Evolutionary conservation across 176 grass and related monocot genomes (phyloP), one percentile per base, ranked within the genome.

Genomic region (Avena sativa): DNA sequence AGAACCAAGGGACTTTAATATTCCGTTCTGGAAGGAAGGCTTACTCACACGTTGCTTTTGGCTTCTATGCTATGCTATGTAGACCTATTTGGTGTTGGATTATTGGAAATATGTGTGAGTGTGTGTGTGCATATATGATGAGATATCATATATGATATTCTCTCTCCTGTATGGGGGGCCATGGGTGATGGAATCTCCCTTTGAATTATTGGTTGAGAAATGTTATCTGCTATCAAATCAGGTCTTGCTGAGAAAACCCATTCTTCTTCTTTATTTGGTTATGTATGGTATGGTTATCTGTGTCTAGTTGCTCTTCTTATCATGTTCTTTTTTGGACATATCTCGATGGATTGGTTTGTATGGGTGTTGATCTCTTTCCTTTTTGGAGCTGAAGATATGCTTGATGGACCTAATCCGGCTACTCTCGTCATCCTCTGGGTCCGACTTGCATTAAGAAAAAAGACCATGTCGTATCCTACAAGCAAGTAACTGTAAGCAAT

Each of bases 161-260:
- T 56, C 61, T 79, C 14, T 14, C 69, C 0, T 44, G 5, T 0
- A 26, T 62, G 63, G 4, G 51, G 4, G 44, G 65, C 16, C 64
- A 81, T n/a, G 70, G 8, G 60, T 25, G 59, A 43, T 43, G 47
- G 83, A 14, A 65, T 44, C 68, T 59, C 4, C 4, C 47, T 17
- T 23, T 81, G 66, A 49, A 85, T 89, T 91, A 79, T 89, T 88
- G 77, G 17, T 26, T 71, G 50, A 0, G 53, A 82, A 82, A 90
- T 40, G 61, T 82, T 90, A 81, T 86, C 83, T 20, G 17, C 63
- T 43, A 6, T 87, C 66, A 67, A 19, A 66, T 87, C 66, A 17
- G 38, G 14, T 75, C 58, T 32, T 43, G 59, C 19, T 65, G 25
- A 56, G 14, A 15, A 56, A 30, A 76, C 9, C 0, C 15, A 34